Percentiles rank a stretch among this genome's conserved stretches.
Evolutionary conservation across 176 grass and related monocot species (phyloP).

Genomic region (Musa itinerans): DNA sequence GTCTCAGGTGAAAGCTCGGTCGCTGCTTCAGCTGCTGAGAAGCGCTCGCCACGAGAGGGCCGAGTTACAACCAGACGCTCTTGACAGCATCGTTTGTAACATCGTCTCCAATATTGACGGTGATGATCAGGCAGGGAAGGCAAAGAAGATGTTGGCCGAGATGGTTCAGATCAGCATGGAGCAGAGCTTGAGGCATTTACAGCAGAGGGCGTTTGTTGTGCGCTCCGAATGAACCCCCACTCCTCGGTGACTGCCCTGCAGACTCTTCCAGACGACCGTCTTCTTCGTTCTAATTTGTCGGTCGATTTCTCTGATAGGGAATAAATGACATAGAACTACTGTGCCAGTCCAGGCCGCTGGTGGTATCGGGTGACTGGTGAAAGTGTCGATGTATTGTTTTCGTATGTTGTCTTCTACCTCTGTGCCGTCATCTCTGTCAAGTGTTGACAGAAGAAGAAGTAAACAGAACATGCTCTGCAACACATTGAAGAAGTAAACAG

Average conservation of each 20-base stretch:
- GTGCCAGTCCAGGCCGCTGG: conserved; percentile 18
- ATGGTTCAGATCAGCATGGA: conserved; percentile 98
- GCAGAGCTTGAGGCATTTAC: conserved; percentile 85
- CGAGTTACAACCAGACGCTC: conserved; percentile 42
- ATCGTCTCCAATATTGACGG: conserved; percentile 70
- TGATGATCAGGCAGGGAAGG: conserved; percentile 60
- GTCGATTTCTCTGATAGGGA: neutral
- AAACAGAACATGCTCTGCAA: neutral
- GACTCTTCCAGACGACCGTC: neutral
- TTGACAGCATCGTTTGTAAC: conserved; percentile 81
- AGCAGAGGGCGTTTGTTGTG: conserved; percentile 65
- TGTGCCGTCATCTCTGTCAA: neutral
- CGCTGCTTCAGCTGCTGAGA: conserved; percentile 60
- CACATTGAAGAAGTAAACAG: no score
- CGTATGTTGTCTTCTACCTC: neutral
- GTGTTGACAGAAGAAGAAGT: conserved; percentile 2
- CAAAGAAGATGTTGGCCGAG: conserved; percentile 88
- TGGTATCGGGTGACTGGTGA: conserved; percentile 19
- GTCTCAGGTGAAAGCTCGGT: conserved; percentile 51
- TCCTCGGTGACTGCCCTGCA: neutral
- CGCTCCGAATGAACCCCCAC: neutral
- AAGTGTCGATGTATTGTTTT: conserved; percentile 1
- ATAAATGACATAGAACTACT: neutral
- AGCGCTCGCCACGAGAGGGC: conserved; percentile 43
- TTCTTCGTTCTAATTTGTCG: neutral